These are phyloP conservation scores for Entoloma clypeatum DNA, from an alignment of 1,284 basidiomycete genomes.

Conservation along the genomic window DNA sequence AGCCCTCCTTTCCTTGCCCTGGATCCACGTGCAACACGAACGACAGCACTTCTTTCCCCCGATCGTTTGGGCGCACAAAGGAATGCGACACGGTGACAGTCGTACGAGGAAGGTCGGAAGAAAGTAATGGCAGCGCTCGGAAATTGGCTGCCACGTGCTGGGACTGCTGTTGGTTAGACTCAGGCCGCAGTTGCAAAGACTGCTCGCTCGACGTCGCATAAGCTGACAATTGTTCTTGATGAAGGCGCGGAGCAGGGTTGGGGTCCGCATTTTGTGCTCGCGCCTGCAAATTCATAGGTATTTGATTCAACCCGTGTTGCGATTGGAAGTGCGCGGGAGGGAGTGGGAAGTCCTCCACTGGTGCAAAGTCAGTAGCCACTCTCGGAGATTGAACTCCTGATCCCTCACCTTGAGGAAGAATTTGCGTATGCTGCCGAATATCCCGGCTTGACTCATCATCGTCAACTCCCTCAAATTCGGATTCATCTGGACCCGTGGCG, in stretches of 20 bases:
- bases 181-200: conserved; percentile 20
- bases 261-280: conserved; percentile 17
- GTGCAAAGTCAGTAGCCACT: conserved; percentile 30
- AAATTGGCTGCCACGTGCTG: conserved; percentile 35
- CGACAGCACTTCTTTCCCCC: conserved; percentile 82
- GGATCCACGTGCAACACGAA: conserved; percentile 73
- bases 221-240: conserved; percentile 15
- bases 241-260: conserved; percentile 22
- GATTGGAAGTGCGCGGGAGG: conserved; percentile 28
- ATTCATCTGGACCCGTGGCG: conserved; percentile 12
- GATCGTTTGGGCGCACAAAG: conserved; percentile 79
- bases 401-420: conserved; percentile 9
- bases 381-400: conserved; percentile 13
- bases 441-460: conserved; percentile 12
- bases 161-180: conserved; percentile 21
- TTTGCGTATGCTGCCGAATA: conserved; percentile 19
- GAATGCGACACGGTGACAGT: conserved; percentile 64
- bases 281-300: conserved; percentile 9
- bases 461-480: conserved; percentile 14
- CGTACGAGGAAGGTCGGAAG: conserved; percentile 64
- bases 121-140: conserved; percentile 67
- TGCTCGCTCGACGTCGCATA: no score
- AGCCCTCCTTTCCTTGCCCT: conserved; percentile 64
- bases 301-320: conserved; percentile 14
- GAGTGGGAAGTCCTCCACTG: conserved; percentile 39